Percentiles rank a stretch among this genome's conserved stretches.
phyloP scores from a whole-genome alignment of 116 monocot species.

The Iris pallida region DNA sequence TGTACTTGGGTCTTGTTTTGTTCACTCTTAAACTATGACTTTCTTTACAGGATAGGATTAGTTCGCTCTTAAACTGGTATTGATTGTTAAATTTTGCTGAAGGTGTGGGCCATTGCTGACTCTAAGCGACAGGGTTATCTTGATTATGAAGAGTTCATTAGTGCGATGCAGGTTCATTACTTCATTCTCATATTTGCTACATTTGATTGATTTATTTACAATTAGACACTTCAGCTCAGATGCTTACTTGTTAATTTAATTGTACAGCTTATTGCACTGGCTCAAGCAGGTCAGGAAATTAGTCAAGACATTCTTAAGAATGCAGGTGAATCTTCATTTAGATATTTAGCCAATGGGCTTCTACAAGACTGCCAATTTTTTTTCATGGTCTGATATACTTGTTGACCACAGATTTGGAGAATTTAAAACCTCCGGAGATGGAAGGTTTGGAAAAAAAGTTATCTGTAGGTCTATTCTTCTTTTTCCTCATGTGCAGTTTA shows the following conservation, averaged over 20 bases:
- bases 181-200: background rate
- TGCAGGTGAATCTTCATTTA: slow-evolving; percentile 33
- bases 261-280: slow-evolving; percentile 24
- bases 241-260: slow-evolving; percentile 6
- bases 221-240: background rate
- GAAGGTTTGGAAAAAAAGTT: slow-evolving; percentile 20
- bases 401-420: slow-evolving; percentile 29
- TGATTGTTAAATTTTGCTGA: slow-evolving; percentile 7
- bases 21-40: too few species aligned
- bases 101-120: slow-evolving; percentile 96
- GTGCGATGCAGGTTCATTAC: slow-evolving; percentile 92
- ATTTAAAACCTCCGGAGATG: slow-evolving; percentile 46
- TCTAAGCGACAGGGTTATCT: slow-evolving; percentile 89
- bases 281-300: slow-evolving; percentile 65
- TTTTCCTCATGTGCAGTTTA: background rate
- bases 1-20: too few species aligned
- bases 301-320: slow-evolving; percentile 38
- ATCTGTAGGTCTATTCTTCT: slow-evolving; percentile 5
- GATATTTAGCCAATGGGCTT: background rate
- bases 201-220: background rate
- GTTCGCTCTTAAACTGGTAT: background rate
- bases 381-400: background rate
- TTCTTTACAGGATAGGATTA: background rate
- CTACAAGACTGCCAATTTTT: background rate
- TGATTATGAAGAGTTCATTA: slow-evolving; percentile 70